Conservation (phyloP, 2,329 filamentous ascomycete species). For the Colletotrichum sp. region DNA sequence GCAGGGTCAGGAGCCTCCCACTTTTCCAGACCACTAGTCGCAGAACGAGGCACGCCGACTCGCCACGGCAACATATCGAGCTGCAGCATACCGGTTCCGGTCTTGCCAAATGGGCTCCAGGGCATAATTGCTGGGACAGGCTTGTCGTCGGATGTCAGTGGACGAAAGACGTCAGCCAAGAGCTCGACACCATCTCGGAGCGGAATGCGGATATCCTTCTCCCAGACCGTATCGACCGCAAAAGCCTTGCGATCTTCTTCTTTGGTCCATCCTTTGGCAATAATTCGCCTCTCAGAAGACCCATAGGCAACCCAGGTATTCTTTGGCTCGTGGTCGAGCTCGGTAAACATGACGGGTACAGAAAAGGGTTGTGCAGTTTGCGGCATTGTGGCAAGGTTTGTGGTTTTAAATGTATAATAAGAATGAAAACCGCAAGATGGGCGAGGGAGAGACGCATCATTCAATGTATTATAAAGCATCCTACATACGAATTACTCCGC, state of each 20-base stretch:
- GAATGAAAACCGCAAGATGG: neutral
- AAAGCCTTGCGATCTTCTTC: neutral
- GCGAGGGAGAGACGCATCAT: too few relatives aligned
- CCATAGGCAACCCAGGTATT: neutral
- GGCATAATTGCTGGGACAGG: constrained; percentile 44
- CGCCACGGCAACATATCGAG: constrained; percentile 39
- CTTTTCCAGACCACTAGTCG: constrained; percentile 25
- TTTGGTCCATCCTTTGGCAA: neutral
- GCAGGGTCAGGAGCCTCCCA: constrained; percentile 33
- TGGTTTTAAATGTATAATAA: neutral
- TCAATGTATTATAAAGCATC: neutral
- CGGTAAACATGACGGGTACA: neutral
- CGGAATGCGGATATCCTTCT: constrained; percentile 45
- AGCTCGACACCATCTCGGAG: constrained; percentile 44
- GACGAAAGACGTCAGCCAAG: constrained; percentile 49
- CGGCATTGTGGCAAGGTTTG: neutral
- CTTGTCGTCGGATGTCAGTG: constrained; percentile 32
- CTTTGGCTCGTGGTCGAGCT: neutral
- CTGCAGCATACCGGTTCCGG: constrained; percentile 41
- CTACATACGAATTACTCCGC: too few relatives aligned
- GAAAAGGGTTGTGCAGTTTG: neutral
- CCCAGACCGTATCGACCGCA: constrained; percentile 35
- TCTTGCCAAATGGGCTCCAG: constrained; percentile 52
- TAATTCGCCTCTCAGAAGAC: neutral
- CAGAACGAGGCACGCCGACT: constrained; percentile 34